These are phyloP conservation scores for Nevesoporus exiguus DNA, from an alignment of 768 basidiomycete species.

Conservation along the genomic window DNA sequence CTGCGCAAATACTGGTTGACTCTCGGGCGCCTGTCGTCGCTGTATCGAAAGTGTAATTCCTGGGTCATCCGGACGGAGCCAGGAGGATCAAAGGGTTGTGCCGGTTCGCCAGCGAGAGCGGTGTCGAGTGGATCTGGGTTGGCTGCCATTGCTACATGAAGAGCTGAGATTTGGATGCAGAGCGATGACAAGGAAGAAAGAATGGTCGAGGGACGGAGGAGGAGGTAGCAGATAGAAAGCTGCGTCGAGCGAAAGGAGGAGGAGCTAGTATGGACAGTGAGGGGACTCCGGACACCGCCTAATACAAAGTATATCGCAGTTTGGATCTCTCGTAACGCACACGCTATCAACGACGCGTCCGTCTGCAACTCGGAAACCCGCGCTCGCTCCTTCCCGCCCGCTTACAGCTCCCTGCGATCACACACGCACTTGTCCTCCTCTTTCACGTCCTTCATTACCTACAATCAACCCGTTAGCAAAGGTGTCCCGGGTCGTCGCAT, in stretches of 20 bases:
- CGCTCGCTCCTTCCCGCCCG: constrained; percentile 10
- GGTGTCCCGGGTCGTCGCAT: constrained; percentile 24
- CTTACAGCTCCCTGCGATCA: constrained; percentile 14
- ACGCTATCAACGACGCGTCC: neutral
- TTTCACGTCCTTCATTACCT: constrained; percentile 50
- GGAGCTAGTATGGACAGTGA: constrained; percentile 8
- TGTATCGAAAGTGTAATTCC: constrained; percentile 39
- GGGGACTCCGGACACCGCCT: constrained; percentile 32
- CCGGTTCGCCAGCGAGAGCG: constrained; percentile 36
- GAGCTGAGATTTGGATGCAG: constrained; percentile 6
- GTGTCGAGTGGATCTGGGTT: constrained; percentile 24
- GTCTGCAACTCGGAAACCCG: neutral
- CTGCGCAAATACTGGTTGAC: constrained; percentile 87
- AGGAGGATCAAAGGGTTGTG: constrained; percentile 37
- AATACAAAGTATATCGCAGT: constrained; percentile 14
- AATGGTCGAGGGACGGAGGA: constrained; percentile 26
- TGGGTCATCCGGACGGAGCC: constrained; percentile 51
- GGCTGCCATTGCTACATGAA: constrained; percentile 26
- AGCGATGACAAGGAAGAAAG: constrained; percentile 4
- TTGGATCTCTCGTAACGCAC: constrained; percentile 13
- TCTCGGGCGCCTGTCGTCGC: constrained; percentile 43
- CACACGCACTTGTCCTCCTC: constrained; percentile 50
- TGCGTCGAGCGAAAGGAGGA: constrained; percentile 15
- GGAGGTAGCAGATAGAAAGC: constrained; percentile 23
- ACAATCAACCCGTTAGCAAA: constrained; percentile 21